Evolutionary conservation across 2,329 filamentous ascomycete species (phyloP).

Genomic region (Emmonsiellopsis sp.): DNA sequence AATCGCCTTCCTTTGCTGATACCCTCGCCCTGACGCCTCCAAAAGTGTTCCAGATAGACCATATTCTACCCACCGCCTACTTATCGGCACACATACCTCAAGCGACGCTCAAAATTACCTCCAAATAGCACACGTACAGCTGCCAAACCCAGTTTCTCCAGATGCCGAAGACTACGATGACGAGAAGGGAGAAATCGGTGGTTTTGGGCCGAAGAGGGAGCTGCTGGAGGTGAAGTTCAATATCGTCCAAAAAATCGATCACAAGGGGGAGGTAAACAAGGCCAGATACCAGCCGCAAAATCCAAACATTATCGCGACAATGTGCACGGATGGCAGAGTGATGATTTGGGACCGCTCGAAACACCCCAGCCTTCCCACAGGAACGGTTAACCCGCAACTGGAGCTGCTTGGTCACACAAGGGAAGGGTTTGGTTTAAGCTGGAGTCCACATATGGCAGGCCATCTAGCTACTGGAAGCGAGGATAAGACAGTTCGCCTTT

Average conservation of each 20-base stretch:
- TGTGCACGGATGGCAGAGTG: constrained; percentile 77
- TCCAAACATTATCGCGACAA: constrained; percentile 88
- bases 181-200: constrained; percentile 83
- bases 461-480: constrained; percentile 83
- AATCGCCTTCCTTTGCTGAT: not conserved
- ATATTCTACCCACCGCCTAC: constrained; percentile 74
- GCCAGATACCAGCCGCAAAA: constrained; percentile 97
- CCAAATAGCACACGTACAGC: constrained; percentile 87
- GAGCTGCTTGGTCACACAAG: constrained; percentile 74
- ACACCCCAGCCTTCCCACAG: constrained; percentile 68
- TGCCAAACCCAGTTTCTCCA: constrained; percentile 62
- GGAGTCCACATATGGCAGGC: constrained; percentile 77
- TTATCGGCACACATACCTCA: constrained; percentile 92
- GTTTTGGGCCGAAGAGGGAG: constrained; percentile 67
- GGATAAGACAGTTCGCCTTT: constrained; percentile 82
- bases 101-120: constrained; percentile 79
- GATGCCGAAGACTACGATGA: constrained; percentile 84
- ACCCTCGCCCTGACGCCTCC: not conserved
- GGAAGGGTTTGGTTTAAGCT: constrained; percentile 87
- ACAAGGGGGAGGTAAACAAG: constrained; percentile 96
- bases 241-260: constrained; percentile 91
- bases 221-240: constrained; percentile 70
- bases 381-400: constrained; percentile 69
- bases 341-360: constrained; percentile 95
- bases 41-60: constrained; percentile 67